Evolutionary conservation across 2,329 filamentous ascomycete genomes (phyloP).

Genomic region (Biscogniauxia mediterranea): DNA sequence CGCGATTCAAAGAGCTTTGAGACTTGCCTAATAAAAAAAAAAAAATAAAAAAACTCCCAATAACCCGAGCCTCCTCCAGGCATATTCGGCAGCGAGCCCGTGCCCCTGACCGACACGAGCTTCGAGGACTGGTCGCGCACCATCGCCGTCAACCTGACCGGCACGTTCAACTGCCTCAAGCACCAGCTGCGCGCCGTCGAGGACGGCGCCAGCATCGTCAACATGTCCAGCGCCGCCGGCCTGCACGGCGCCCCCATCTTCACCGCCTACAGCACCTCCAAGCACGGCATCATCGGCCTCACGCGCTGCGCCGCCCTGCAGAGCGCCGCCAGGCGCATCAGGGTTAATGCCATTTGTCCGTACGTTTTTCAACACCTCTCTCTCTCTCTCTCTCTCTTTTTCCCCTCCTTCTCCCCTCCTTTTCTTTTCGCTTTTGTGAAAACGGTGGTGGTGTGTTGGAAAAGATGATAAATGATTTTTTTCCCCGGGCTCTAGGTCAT

Average conservation of each 20-base stretch:
- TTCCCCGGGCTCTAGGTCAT: slow-evolving; percentile 4
- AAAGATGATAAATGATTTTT: neutral
- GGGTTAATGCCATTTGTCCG: slow-evolving; percentile 31
- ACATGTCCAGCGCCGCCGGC: slow-evolving; percentile 42
- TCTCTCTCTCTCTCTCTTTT: no score
- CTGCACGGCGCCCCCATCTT: slow-evolving; percentile 32
- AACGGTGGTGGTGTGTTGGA: no score
- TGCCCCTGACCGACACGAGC: slow-evolving; percentile 26
- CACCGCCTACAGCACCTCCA: slow-evolving; percentile 33
- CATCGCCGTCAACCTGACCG: slow-evolving; percentile 44
- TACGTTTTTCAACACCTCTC: no score
- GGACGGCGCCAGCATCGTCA: slow-evolving; percentile 44
- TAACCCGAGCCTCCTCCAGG: slow-evolving; percentile 4
- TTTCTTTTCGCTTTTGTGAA: neutral
- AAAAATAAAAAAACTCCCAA: no score
- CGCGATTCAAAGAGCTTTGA: no score
- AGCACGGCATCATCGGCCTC: slow-evolving; percentile 33
- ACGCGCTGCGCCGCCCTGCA: slow-evolving; percentile 32
- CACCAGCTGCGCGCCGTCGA: slow-evolving; percentile 44
- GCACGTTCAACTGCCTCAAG: slow-evolving; percentile 50
- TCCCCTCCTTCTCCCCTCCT: neutral
- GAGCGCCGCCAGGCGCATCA: slow-evolving; percentile 16
- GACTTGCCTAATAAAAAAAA: no score
- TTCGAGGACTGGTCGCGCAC: slow-evolving; percentile 43
- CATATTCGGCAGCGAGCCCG: slow-evolving; percentile 10